These are phyloP conservation scores for Candida yuanshanica DNA, from an alignment of 805 yeast genomes.

Conservation along the genomic window DNA sequence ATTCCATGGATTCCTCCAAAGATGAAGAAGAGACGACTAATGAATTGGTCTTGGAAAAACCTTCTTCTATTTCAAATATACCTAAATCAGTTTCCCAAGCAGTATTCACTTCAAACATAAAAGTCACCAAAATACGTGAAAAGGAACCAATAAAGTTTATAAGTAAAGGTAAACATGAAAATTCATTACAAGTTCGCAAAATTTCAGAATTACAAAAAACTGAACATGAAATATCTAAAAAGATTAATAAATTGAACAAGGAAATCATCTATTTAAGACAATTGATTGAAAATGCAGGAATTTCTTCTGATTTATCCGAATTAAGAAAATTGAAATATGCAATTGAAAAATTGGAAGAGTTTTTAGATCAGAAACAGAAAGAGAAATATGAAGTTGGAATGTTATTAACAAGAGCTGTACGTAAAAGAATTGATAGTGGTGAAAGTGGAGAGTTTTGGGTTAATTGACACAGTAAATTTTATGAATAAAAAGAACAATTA, in stretches of 20 bases:
- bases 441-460: conserved; percentile 34
- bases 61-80: conserved; percentile 3
- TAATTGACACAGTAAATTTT: conserved; percentile 20
- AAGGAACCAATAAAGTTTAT: conserved; percentile 21
- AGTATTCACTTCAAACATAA: conserved; percentile 16
- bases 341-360: conserved; percentile 32
- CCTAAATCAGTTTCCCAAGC: conserved; percentile 27
- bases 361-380: conserved; percentile 35
- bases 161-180: conserved; percentile 18
- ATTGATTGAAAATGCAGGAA: conserved; percentile 29
- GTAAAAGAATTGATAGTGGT: conserved; percentile 37
- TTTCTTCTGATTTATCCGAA: conserved; percentile 31
- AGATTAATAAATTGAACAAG: conserved; percentile 31
- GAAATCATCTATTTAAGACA: conserved; percentile 33
- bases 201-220: conserved; percentile 25
- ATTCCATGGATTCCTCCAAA: conserved; percentile 8
- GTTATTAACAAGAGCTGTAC: conserved; percentile 32
- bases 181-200: conserved; percentile 12
- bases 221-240: conserved; percentile 27
- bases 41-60: background rate
- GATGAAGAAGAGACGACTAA: background rate
- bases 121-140: conserved; percentile 25
- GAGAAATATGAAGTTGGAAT: conserved; percentile 39
- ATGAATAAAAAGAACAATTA: background rate
- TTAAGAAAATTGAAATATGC: conserved; percentile 32